These are phyloP conservation scores for Suaeda aralocaspica DNA, from an alignment of 148 eudicot genomes.

Conservation along the genomic window DNA sequence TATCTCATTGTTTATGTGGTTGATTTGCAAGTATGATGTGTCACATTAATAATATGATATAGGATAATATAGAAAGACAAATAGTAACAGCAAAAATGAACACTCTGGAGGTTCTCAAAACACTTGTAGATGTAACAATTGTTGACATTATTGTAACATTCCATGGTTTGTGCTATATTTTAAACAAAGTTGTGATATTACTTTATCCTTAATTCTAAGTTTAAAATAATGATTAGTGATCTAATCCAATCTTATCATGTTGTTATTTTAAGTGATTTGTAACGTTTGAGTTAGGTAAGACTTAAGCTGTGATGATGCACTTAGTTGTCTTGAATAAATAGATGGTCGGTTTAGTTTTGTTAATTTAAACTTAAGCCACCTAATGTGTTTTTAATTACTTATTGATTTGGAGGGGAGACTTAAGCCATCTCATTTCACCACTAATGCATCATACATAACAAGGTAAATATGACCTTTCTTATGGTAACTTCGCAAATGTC, in stretches of 20 bases:
- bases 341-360: constrained; percentile 19
- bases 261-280: constrained; percentile 1
- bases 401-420: background rate
- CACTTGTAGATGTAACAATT: background rate
- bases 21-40: background rate
- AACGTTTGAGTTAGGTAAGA: constrained; percentile 15
- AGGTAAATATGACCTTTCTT: background rate
- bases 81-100: background rate
- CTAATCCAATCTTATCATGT: constrained; percentile 18
- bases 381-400: background rate
- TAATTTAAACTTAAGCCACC: background rate
- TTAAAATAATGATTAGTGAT: constrained; percentile 2
- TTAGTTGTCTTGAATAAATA: background rate
- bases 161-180: background rate
- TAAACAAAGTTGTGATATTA: background rate
- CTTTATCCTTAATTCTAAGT: background rate
- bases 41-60: background rate
- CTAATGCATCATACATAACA: background rate
- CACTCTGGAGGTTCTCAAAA: background rate
- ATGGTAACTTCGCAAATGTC: too few relatives aligned
- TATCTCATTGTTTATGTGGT: background rate
- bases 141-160: background rate
- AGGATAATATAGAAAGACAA: background rate
- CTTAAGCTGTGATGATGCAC: constrained; percentile 15
- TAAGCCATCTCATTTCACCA: background rate